Base-by-base conservation (phyloP, 2,329 filamentous ascomycete species). In the Pestalotiopsis sp. region DNA sequence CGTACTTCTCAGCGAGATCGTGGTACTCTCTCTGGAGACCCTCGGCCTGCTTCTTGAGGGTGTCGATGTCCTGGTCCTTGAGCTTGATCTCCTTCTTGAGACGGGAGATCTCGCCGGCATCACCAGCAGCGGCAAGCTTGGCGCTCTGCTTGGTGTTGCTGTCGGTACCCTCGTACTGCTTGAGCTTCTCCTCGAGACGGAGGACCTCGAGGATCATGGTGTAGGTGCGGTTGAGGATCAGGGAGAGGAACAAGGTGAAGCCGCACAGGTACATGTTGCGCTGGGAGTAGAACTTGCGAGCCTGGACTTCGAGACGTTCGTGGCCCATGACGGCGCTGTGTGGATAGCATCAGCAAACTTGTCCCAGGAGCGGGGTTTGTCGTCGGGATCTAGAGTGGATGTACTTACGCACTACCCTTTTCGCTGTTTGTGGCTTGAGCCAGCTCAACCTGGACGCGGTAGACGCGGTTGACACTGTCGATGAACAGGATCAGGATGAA, bases 201-300 rank as follows among this genome's bases (percentile, higher is more conserved):
- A 98, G 92, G 65, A 93, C 90, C 76, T 98, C 95, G 73, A 97
- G 88, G 78, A 98, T 97, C 93, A 98, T 95, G 78, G 92, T 93
- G 86, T 98, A 99, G 79, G 96, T 99, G 79, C 96, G 95, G 91
- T 99, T 98, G 80, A 97, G 93, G 83, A 99, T 99, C 73, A 99
- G 88, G 66, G 95, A 98, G 71, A 99, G 92, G 90, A 99, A 98
- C 72, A 99, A 92, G 4, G 96, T 99, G 87, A 99, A 99, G 76
- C 96, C 96, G 83, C 96, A 98, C 71, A 99, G 94, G 85, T 99
- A 99, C 96, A 99, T 99, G 90, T 99, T 99, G 82, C 96, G 95
- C 86, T 99, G 95, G 71, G 95, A 97, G 89, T 99, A 99, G 88
- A 99, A 99, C 85, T 99, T 99, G 88, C 96, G 94, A 73, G 96